Evolutionary conservation across 805 yeast genomes (phyloP), one percentile per base, ranked within the genome.

Genomic region (Tetrapisispora fleetii): DNA sequence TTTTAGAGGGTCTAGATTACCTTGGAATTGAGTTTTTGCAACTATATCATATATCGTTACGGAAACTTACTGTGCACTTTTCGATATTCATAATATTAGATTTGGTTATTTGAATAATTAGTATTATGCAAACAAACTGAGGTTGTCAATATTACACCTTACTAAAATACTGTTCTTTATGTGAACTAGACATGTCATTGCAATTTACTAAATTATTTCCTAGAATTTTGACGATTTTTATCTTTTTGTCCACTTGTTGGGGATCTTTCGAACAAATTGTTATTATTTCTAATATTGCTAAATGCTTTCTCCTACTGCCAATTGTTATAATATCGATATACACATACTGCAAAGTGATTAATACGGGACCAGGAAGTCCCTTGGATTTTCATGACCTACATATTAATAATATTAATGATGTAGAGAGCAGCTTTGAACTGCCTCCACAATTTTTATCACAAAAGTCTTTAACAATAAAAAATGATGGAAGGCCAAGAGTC

Each of bases 291-390:
- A 45, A 18, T 16, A 21, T 21, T 6, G n/a, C 53, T 13, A 40
- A 52, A 17, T 19, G 37, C 9, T 1, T 40, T 2, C 5, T 49
- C 18, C 33, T 57, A 5, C 19, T 53, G 5, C 35, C 44, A 14
- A 19, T 50, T 10, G 11, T 55, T 4, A 14, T 40, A 1, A 17
- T 57, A 2, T 55, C 60, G 2, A 33, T 81, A 4, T 71, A 71
- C 53, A 67, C 83, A 1, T 83, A 83, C 58, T 77, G 67, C 59
- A 63, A 68, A 52, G 76, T 81, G 3, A 69, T 81, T 1, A n/a
- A 33, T 1, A 64, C 65, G 1, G 88, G 88, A 0, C 74, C 84
- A 0, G 91, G 91, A 0, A 77, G 83, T 17, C 88, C 91, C 0
- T 51, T 68, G 18, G 87, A 82, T 52, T 80, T 69, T 53, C 65